Evolutionary conservation across 2,329 filamentous ascomycete species (phyloP).

Genomic region (Setomelanomma holmii): DNA sequence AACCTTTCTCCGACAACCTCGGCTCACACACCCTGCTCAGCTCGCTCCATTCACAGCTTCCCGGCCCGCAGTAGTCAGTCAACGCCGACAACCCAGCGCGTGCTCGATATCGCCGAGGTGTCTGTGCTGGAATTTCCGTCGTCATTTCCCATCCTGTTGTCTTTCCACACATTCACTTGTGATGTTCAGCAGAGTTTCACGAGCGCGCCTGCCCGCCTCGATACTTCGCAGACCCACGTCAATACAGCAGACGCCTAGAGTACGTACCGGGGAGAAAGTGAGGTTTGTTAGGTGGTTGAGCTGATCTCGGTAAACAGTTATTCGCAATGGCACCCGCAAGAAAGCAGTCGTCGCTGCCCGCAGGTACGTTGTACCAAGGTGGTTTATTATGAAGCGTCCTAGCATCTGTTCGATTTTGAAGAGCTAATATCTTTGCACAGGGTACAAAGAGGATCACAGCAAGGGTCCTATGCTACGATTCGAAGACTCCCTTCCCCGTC

Average conservation of each 20-base stretch:
- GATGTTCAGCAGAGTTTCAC: conserved; percentile 51
- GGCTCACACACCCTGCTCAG: conserved; percentile 1
- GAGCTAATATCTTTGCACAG: conserved; percentile 50
- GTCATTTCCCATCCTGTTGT: conserved; percentile 11
- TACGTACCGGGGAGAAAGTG: conserved; percentile 20
- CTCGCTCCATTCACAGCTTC: conserved; percentile 16
- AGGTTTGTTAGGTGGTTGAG: neutral
- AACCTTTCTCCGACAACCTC: conserved; percentile 24
- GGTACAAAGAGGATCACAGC: conserved; percentile 79
- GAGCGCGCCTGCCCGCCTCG: conserved; percentile 48
- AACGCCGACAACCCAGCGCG: conserved; percentile 24
- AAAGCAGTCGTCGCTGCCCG: conserved; percentile 56
- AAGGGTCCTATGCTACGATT: conserved; percentile 84
- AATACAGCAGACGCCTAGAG: conserved; percentile 38
- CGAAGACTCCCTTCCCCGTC: conserved; percentile 80
- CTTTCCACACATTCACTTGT: conserved; percentile 23
- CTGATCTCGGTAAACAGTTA: conserved; percentile 33
- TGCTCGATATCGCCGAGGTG: conserved; percentile 30
- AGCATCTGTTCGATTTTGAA: neutral
- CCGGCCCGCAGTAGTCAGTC: conserved; percentile 17
- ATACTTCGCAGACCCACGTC: conserved; percentile 44
- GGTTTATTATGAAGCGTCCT: conserved; percentile 20
- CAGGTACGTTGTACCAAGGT: conserved; percentile 44
- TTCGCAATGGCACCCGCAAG: conserved; percentile 45
- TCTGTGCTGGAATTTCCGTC: conserved; percentile 21